A percentile compares a stretch with the other conserved stretches of the same genome.
Conservation (phyloP, 2,329 filamentous ascomycete genomes). For the Catunica adiposa region DNA sequence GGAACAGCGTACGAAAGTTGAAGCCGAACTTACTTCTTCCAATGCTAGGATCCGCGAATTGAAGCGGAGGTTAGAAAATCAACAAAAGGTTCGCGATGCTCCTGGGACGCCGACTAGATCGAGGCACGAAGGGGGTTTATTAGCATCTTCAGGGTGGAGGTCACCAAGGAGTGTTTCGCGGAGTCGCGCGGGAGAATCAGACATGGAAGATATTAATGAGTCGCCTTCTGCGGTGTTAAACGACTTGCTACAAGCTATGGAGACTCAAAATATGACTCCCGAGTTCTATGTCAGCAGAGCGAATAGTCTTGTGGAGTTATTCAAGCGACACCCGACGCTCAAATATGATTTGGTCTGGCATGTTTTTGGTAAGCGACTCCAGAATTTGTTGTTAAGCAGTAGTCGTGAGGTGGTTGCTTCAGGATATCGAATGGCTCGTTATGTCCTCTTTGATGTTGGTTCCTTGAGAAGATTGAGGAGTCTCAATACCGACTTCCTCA, state of each 20-base stretch:
- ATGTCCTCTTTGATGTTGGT: constrained; percentile 80
- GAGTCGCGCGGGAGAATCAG: constrained; percentile 40
- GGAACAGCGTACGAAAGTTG: constrained; percentile 61
- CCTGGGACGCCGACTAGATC: constrained; percentile 36
- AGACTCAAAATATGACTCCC: constrained; percentile 70
- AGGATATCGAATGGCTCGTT: constrained; percentile 82
- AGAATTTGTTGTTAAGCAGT: constrained; percentile 89
- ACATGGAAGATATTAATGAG: constrained; percentile 54
- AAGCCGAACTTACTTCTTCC: constrained; percentile 79
- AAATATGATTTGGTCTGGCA: constrained; percentile 97
- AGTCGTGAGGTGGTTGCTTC: constrained; percentile 91
- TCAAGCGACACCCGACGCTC: constrained; percentile 78
- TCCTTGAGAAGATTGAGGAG: constrained; percentile 78
- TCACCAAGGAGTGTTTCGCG: constrained; percentile 41
- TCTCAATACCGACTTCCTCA: constrained; percentile 81
- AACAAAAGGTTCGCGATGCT: constrained; percentile 33
- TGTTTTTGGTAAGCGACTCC: constrained; percentile 82
- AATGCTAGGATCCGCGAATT: constrained; percentile 54
- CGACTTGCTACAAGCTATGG: constrained; percentile 78
- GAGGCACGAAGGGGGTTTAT: constrained; percentile 29
- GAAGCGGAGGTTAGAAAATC: constrained; percentile 42
- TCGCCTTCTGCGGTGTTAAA: constrained; percentile 83
- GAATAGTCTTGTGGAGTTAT: constrained; percentile 88
- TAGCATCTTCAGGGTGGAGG: constrained; percentile 32
- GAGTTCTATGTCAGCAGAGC: constrained; percentile 92